Percentiles rank a stretch among this genome's conserved stretches.
These are phyloP conservation scores for Epichloe gansuensis DNA, from an alignment of 2,329 filamentous ascomycete species.

Conservation along the genomic window DNA sequence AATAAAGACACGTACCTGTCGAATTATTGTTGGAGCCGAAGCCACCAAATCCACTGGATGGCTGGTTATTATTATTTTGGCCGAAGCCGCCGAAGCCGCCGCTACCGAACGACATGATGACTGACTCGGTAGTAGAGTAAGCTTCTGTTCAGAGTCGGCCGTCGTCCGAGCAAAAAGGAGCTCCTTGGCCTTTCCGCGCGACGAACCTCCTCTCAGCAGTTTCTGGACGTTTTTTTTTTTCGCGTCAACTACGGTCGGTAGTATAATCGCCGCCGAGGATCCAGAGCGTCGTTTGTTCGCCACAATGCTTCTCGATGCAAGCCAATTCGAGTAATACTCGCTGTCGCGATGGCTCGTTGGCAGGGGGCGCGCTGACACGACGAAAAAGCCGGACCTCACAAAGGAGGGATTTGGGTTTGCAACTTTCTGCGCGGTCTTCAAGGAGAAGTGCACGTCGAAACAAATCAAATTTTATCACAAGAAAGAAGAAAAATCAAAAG, in stretches of 20 bases:
- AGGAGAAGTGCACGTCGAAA: background rate
- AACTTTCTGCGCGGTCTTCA: background rate
- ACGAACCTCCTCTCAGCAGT: background rate
- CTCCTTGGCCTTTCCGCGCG: background rate
- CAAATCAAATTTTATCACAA: conserved; percentile 3
- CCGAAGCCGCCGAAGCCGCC: conserved; percentile 47
- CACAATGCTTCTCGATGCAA: background rate
- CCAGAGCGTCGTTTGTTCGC: background rate
- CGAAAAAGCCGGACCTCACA: background rate
- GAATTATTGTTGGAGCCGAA: conserved; percentile 35
- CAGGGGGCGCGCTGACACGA: background rate
- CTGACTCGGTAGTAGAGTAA: conserved; percentile 5
- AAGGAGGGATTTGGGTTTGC: background rate
- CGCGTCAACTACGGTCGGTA: background rate
- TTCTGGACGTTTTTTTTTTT: background rate
- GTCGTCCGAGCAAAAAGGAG: background rate
- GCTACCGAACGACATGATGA: conserved; percentile 43
- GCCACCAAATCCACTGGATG: conserved; percentile 40
- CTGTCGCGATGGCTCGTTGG: conserved; percentile 2
- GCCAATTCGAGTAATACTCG: background rate
- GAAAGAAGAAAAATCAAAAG: conserved; percentile 2
- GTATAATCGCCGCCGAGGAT: background rate
- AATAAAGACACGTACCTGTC: conserved; percentile 36
- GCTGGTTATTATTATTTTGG: conserved; percentile 32
- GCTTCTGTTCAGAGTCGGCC: background rate